Base-by-base conservation (phyloP, 1,284 basidiomycete species). In the Ganoderma meredithae region DNA sequence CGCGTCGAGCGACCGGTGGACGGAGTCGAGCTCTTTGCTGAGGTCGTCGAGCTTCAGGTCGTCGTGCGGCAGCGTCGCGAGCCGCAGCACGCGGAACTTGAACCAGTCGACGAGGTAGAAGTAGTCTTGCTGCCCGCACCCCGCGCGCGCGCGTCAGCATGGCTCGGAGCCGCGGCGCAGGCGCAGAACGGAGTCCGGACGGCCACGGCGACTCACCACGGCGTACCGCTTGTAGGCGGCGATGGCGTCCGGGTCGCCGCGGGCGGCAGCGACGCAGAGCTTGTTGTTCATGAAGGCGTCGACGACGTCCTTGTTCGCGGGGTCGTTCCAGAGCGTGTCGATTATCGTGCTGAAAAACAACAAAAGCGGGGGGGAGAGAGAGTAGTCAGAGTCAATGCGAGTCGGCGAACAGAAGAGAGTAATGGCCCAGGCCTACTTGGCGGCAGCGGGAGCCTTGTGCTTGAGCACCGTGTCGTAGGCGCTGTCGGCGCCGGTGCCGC, bases 281-380 rank as follows among this genome's bases (percentile, higher is more conserved):
- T 47, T 47, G 44, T 47, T 47, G 44, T n/a, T 47, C 44, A 47
- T 47, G 44, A 47, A 47, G 6, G 44, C 44, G n/a, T n/a, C 44
- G 44, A 47, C 44, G 44, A 47, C 19, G 7, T 47, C n/a, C 44
- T 22, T n/a, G 44, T 47, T 47, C 19, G 19, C 44, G 44, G 44
- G 44, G 44, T 47, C n/a, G 44, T 47, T 47, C 44, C 44, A 47
- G 44, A 19, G n/a, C 44, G 6, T 8, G n/a, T 47, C n/a, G 6
- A 47, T 47, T 0, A 47, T 19, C n/a, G 19, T 22, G 44, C 44
- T 47, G 8, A 9, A 47, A 47, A 22, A 1, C 8, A 47, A 9
- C 19, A 36, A 36, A 7, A 31, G 27, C 1, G 27, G 27, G 27
- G 27, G n/a, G n/a, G n/a, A n/a, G n/a, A n/a, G n/a, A n/a, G n/a